A percentile compares a stretch with the other conserved stretches of the same genome.
Evolutionary conservation across 2,329 filamentous ascomycete genomes (phyloP).

Genomic region (Talaromyces sp.): DNA sequence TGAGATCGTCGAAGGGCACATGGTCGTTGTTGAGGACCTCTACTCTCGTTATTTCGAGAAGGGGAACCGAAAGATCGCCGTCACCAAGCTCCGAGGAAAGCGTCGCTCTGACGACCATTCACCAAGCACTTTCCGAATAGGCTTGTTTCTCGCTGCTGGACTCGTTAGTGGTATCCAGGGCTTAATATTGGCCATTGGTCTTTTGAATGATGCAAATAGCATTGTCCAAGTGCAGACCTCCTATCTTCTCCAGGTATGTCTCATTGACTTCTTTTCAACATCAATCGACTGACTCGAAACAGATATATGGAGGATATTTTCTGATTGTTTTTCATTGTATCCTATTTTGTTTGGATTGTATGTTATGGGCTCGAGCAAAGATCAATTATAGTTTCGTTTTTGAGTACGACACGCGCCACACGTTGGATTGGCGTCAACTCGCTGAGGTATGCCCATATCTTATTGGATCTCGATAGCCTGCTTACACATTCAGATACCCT

Average conservation of each 20-base stretch:
- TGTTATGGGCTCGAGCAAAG: constrained; percentile 75
- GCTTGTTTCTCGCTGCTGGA: constrained; percentile 66
- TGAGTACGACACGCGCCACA: constrained; percentile 84
- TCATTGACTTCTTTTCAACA: background rate
- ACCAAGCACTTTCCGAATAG: constrained; percentile 58
- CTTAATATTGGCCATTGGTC: constrained; percentile 59
- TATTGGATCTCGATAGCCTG: background rate
- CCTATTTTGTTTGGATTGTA: constrained; percentile 82
- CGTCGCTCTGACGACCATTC: constrained; percentile 59
- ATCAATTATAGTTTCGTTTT: constrained; percentile 98
- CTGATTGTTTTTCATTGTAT: constrained; percentile 74
- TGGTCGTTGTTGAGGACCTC: constrained; percentile 79
- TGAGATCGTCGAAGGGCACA: constrained; percentile 74
- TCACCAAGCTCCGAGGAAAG: constrained; percentile 77
- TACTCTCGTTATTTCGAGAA: constrained; percentile 93
- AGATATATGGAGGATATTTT: constrained; percentile 93
- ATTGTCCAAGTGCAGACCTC: constrained; percentile 53
- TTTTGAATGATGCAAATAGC: constrained; percentile 42
- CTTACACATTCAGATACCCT: constrained; percentile 61
- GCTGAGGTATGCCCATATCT: constrained; percentile 55
- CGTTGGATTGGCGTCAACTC: constrained; percentile 85
- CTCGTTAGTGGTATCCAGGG: constrained; percentile 65
- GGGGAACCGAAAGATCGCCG: constrained; percentile 87
- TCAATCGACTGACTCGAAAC: background rate
- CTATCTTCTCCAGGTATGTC: constrained; percentile 64